Conservation (phyloP, 2,329 filamentous ascomycete genomes). For the Aspergillus brasiliensis region DNA sequence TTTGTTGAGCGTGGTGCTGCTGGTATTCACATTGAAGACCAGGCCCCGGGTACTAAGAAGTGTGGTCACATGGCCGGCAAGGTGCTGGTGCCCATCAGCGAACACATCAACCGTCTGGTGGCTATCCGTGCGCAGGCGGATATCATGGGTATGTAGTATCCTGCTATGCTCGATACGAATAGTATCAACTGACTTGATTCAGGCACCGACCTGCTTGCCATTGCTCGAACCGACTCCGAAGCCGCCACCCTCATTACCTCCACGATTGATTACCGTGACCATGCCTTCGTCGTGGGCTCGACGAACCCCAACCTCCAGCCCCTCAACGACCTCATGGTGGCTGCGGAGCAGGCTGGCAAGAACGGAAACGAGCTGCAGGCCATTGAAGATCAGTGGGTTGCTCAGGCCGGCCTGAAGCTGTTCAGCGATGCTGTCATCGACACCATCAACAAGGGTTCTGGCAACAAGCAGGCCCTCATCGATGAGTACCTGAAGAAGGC, state of each 20-base stretch:
- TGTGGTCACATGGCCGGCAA: constrained; percentile 99
- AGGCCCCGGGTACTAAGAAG: constrained; percentile 98
- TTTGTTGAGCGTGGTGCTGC: constrained; percentile 96
- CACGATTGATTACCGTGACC: constrained; percentile 93
- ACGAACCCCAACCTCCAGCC: constrained; percentile 85
- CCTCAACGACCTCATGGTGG: constrained; percentile 86
- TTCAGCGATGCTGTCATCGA: constrained; percentile 89
- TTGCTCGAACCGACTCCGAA: constrained; percentile 95
- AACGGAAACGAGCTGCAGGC: constrained; percentile 77
- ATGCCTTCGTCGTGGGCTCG: constrained; percentile 85
- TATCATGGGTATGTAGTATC: constrained; percentile 76
- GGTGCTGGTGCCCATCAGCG: constrained; percentile 91
- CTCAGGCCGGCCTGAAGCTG: constrained; percentile 76
- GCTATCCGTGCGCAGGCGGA: constrained; percentile 97
- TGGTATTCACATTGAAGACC: constrained; percentile 98
- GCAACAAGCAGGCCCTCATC: constrained; percentile 69
- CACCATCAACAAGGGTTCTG: constrained; percentile 69
- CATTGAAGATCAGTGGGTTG: constrained; percentile 87
- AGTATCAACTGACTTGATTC: constrained; percentile 1
- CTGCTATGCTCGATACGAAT: neutral
- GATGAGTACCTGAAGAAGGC: constrained; percentile 66
- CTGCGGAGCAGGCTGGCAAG: constrained; percentile 81
- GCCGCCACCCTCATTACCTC: constrained; percentile 96
- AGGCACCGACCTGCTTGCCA: constrained; percentile 82
- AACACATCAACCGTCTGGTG: constrained; percentile 97